Conservation (phyloP, 1,139 yeast species). For the Zygosaccharomyces pseudobailii region DNA sequence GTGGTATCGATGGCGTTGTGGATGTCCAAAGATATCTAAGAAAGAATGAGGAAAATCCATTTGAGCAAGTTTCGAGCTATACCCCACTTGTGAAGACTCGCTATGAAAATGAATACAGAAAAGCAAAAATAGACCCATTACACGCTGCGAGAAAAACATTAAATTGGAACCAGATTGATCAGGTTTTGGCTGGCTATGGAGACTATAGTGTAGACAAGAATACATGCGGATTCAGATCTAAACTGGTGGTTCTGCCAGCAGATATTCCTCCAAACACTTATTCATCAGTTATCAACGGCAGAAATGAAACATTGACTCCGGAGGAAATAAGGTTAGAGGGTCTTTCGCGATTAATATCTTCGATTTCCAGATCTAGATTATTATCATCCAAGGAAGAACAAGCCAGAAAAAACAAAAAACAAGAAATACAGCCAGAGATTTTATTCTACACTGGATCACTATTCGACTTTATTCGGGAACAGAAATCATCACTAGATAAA, state of each 20-base stretch:
- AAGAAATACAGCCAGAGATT: constrained; percentile 65
- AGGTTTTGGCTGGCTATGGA: constrained; percentile 81
- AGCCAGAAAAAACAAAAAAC: constrained; percentile 37
- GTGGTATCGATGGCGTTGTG: constrained; percentile 63
- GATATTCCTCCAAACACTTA: constrained; percentile 53
- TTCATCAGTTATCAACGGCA: constrained; percentile 35
- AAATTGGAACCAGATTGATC: constrained; percentile 93
- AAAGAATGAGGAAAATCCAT: constrained; percentile 28
- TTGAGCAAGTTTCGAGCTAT: constrained; percentile 32
- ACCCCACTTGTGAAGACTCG: constrained; percentile 61
- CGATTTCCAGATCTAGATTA: constrained; percentile 59
- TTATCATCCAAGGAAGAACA: constrained; percentile 42
- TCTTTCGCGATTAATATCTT: constrained; percentile 60
- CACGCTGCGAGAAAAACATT: constrained; percentile 50
- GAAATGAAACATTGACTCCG: constrained; percentile 60
- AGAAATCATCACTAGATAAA: constrained; percentile 22
- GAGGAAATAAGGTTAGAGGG: constrained; percentile 92
- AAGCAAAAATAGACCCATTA: constrained; percentile 53
- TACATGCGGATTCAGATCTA: constrained; percentile 61
- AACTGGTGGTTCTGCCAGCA: constrained; percentile 79
- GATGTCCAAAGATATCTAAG: constrained; percentile 69
- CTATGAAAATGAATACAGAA: constrained; percentile 64
- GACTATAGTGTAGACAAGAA: constrained; percentile 54
- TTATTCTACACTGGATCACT: constrained; percentile 84
- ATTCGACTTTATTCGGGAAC: constrained; percentile 59